phyloP scores from a whole-genome alignment of 345 rosid genomes.

The Bruguiera parviflora region DNA sequence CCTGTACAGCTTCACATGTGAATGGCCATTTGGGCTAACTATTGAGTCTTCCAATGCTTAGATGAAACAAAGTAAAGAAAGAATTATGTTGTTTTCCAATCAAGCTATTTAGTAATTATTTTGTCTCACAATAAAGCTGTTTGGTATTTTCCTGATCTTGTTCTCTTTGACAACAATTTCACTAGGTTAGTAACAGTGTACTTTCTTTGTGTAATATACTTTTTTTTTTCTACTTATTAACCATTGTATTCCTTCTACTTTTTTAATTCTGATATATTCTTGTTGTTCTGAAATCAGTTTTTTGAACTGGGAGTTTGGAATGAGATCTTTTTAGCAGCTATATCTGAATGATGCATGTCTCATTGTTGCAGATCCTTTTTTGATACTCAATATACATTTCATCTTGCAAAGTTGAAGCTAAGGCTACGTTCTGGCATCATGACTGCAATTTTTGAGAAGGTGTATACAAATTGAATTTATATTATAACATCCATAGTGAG shows the following conservation, averaged over 20 bases:
- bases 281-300: background rate
- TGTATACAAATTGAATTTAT: slow-evolving; percentile 22
- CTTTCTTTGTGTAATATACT: background rate
- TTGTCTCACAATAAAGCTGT: no score
- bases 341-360: slow-evolving; percentile 4
- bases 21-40: background rate
- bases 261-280: background rate
- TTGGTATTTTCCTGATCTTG: no score
- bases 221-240: background rate
- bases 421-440: slow-evolving; percentile 82
- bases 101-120: no score
- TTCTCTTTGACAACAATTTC: no score
- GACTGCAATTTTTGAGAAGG: slow-evolving; percentile 79
- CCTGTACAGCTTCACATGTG: no score
- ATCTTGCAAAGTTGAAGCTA: slow-evolving; percentile 71
- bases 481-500: background rate
- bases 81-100: background rate
- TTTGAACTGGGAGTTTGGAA: background rate
- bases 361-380: slow-evolving; percentile 70
- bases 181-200: no score
- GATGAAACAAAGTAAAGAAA: background rate
- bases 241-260: background rate
- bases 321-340: background rate
- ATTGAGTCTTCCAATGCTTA: background rate
- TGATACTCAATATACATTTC: slow-evolving; percentile 77